Percentiles rank a stretch among this genome's conserved stretches.
Evolutionary conservation across 345 rosid genomes (phyloP).

Genomic region (Syzygium jambos): DNA sequence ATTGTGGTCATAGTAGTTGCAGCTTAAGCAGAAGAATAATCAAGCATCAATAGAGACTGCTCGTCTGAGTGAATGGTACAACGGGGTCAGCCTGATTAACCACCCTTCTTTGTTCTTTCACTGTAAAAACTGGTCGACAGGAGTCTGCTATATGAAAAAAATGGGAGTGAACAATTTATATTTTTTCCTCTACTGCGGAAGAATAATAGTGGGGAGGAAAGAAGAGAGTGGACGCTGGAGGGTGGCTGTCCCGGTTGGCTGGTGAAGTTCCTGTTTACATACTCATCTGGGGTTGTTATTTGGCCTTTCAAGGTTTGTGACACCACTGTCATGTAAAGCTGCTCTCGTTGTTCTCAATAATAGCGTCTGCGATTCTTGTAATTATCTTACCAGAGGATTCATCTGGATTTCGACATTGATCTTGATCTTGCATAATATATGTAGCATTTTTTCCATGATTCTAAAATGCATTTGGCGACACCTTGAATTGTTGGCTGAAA

Average conservation of each 20-base stretch:
- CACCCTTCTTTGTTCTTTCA: background rate
- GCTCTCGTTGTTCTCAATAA: background rate
- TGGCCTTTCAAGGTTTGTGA: background rate
- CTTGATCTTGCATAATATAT: background rate
- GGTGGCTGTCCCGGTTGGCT: background rate
- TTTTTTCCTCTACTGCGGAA: background rate
- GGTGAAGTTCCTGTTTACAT: background rate
- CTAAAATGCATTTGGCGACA: background rate
- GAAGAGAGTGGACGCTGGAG: background rate
- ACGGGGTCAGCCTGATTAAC: background rate
- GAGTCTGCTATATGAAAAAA: background rate
- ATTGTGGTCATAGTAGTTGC: conserved; percentile 66
- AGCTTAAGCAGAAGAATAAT: conserved; percentile 25
- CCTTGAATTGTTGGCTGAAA: background rate
- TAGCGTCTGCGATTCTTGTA: background rate
- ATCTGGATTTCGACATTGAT: background rate
- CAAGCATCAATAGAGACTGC: background rate
- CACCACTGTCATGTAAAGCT: background rate
- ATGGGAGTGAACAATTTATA: background rate
- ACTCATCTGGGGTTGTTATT: background rate
- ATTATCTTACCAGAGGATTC: background rate
- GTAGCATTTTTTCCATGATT: background rate
- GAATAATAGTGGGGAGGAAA: background rate
- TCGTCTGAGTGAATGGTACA: background rate
- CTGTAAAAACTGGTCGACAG: background rate